Percentiles rank a stretch among this genome's conserved stretches.
These are phyloP conservation scores for Suillus decipiens DNA, from an alignment of 768 basidiomycete genomes.

Conservation along the genomic window DNA sequence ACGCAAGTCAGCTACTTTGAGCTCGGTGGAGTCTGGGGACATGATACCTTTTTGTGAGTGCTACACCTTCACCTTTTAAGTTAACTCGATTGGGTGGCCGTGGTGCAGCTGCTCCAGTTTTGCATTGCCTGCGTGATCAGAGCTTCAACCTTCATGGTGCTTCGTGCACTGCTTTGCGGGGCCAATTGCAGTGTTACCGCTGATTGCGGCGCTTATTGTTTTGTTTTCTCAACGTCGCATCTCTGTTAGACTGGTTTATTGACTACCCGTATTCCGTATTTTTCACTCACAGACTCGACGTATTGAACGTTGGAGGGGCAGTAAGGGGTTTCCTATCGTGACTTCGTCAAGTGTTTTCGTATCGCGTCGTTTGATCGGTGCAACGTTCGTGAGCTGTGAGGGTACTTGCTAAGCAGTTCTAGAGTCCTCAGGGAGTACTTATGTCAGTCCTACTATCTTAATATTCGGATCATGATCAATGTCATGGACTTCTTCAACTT, in stretches of 20 bases:
- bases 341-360: conserved; percentile 2
- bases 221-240: conserved; percentile 1
- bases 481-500: neutral
- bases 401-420: neutral
- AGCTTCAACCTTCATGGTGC: neutral
- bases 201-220: neutral
- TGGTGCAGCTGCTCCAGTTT: neutral
- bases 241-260: neutral
- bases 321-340: conserved; percentile 85
- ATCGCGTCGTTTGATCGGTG: neutral
- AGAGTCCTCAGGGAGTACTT: conserved; percentile 1
- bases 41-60: conserved; percentile 93
- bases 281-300: conserved; percentile 61
- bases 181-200: neutral
- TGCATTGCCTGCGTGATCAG: neutral
- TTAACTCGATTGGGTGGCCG: neutral
- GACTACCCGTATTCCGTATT: neutral
- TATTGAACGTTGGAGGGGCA: conserved; percentile 87
- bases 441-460: conserved; percentile 1
- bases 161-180: neutral
- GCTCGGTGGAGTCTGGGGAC: conserved; percentile 98
- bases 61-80: conserved; percentile 6
- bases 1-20: conserved; percentile 92
- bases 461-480: neutral
- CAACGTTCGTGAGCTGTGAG: neutral